Evolutionary conservation across 139 green algal species (phyloP).

Genomic region (Deuterostichococcus epilithicus): DNA sequence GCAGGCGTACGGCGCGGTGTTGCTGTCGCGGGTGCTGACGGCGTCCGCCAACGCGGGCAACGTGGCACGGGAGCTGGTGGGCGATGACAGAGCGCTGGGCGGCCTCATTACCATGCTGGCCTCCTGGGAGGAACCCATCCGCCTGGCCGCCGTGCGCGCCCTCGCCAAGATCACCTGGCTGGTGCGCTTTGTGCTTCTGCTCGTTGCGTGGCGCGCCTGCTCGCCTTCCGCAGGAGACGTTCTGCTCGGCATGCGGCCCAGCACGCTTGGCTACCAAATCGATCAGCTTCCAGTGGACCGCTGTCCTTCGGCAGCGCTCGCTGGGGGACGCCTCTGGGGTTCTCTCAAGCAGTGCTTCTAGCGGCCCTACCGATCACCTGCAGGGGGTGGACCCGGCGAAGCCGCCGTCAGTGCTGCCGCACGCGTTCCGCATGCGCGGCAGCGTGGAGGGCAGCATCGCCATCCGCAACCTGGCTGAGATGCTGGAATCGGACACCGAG

Average conservation of each 20-base stretch:
- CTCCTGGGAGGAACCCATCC: background rate
- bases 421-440: background rate
- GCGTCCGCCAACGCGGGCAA: background rate
- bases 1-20: background rate
- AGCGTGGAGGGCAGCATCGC: background rate
- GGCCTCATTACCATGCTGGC: background rate
- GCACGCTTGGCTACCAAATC: too few species aligned
- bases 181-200: too few species aligned
- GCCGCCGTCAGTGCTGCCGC: background rate
- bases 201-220: too few species aligned
- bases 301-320: too few species aligned
- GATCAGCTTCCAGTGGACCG: too few species aligned
- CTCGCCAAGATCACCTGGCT: conserved; percentile 1
- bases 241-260: too few species aligned
- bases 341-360: too few species aligned
- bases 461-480: background rate
- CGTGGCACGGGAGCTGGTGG: background rate
- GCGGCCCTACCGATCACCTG: background rate
- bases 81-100: background rate
- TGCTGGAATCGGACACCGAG: conserved; percentile 1
- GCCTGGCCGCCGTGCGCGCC: background rate
- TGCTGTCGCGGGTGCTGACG: background rate
- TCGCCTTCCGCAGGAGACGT: too few species aligned
- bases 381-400: background rate
- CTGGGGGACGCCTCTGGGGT: too few species aligned